A percentile compares a stretch with the other conserved stretches of the same genome.
Evolutionary conservation across 1,284 basidiomycete species (phyloP).

Genomic region (Lignosus rhinocerotis): DNA sequence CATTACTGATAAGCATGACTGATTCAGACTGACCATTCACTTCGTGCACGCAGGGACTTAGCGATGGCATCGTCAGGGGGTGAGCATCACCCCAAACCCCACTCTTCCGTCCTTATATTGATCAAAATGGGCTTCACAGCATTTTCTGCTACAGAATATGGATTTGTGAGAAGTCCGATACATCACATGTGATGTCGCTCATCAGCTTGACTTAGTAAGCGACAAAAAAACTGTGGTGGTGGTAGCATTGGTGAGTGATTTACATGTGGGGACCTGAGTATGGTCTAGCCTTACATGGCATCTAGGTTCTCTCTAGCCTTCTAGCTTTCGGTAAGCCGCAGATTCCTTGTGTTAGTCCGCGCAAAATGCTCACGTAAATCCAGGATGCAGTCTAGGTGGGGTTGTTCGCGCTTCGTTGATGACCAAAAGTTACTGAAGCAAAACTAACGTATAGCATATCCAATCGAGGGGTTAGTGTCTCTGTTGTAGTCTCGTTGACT

Average conservation of each 20-base stretch:
- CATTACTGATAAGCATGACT: not conserved
- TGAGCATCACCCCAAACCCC: not conserved
- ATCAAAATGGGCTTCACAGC: too few species aligned
- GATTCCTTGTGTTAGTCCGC: too few species aligned
- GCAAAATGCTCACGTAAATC: too few species aligned
- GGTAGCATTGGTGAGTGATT: not conserved
- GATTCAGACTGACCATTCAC: not conserved
- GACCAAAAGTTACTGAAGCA: too few species aligned
- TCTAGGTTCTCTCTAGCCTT: not conserved
- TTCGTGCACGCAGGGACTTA: not conserved
- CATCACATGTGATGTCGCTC: not conserved
- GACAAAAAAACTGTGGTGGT: not conserved
- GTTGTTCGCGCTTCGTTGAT: too few species aligned
- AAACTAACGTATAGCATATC: not conserved
- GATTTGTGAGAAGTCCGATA: not conserved
- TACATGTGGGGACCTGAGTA: too few species aligned
- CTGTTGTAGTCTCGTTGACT: not conserved
- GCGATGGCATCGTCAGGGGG: constrained; percentile 10
- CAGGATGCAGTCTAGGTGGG: too few species aligned
- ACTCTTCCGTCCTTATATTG: too few species aligned
- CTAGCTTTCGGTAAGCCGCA: not conserved
- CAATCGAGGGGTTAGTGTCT: not conserved
- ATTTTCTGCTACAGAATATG: too few species aligned
- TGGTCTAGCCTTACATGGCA: too few species aligned
- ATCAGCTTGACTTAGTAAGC: not conserved